phyloP scores from a whole-genome alignment of 257 asterid species.

The Solanum pennellii region DNA sequence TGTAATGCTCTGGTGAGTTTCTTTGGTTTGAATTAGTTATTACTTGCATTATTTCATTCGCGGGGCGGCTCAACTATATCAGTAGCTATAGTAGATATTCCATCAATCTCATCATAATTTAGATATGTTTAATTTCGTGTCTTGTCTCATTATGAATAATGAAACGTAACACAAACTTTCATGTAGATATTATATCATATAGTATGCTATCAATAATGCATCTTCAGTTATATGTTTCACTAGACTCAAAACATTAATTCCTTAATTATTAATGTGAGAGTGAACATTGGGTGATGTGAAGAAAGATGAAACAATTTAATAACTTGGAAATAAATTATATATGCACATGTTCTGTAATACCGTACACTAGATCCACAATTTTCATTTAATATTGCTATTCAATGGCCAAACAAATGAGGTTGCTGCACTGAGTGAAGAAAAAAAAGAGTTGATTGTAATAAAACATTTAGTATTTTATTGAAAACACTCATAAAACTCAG shows the following conservation, averaged over 20 bases:
- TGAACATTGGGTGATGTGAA: not conserved
- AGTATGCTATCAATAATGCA: no score
- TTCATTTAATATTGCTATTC: not conserved
- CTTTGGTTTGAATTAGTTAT: not conserved
- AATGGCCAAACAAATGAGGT: not conserved
- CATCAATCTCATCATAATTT: no score
- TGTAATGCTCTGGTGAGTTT: slow-evolving; percentile 46
- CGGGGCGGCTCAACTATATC: no score
- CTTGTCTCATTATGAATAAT: not conserved
- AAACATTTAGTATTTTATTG: no score
- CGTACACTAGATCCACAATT: not conserved
- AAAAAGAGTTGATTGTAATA: not conserved
- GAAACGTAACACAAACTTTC: not conserved
- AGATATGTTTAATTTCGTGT: no score
- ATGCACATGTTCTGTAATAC: not conserved
- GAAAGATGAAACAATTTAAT: not conserved
- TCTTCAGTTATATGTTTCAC: not conserved
- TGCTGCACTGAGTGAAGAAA: not conserved
- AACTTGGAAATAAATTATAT: not conserved
- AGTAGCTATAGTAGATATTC: no score
- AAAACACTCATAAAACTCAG: accelerated
- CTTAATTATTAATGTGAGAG: no score
- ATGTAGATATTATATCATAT: not conserved
- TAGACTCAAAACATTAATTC: not conserved
- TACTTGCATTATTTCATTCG: not conserved